Evolutionary conservation across 495 filamentous ascomycete genomes (phyloP).

Genomic region (Xylaria acuta): DNA sequence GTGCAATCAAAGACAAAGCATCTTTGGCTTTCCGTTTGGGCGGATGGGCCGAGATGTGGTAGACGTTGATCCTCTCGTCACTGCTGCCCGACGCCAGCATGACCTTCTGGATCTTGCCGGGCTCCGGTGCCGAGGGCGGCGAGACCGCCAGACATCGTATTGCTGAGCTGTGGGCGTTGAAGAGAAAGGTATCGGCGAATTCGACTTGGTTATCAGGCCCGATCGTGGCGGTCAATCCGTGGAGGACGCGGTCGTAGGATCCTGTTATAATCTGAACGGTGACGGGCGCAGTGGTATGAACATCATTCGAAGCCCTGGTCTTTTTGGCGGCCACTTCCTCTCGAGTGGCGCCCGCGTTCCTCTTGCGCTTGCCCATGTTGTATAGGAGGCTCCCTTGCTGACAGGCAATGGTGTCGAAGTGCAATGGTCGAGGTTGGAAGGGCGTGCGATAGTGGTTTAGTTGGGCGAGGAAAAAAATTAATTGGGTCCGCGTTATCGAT

Average conservation of each 20-base stretch:
- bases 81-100: slow-evolving; percentile 88
- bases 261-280: slow-evolving; percentile 89
- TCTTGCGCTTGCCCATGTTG: slow-evolving; percentile 80
- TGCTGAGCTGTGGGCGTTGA: slow-evolving; percentile 88
- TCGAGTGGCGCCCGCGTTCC: slow-evolving; percentile 49
- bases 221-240: slow-evolving; percentile 84
- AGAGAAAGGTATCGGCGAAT: slow-evolving; percentile 94
- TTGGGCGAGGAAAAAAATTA: slow-evolving; percentile 32
- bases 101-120: slow-evolving; percentile 68
- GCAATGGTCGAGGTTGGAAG: background rate
- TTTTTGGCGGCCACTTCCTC: slow-evolving; percentile 46
- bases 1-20: slow-evolving; percentile 64
- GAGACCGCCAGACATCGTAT: slow-evolving; percentile 91
- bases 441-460: background rate
- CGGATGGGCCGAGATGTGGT: slow-evolving; percentile 79
- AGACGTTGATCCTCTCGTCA: slow-evolving; percentile 94
- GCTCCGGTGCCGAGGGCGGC: slow-evolving; percentile 67
- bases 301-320: slow-evolving; percentile 45
- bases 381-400: slow-evolving; percentile 1
- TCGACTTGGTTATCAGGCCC: slow-evolving; percentile 55
- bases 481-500: slow-evolving; percentile 40
- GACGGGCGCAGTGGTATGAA: slow-evolving; percentile 42
- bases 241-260: slow-evolving; percentile 92
- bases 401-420: slow-evolving; percentile 17
- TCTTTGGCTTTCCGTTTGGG: slow-evolving; percentile 57